These are phyloP conservation scores for Eragrostis nindensis DNA, from an alignment of 176 grass and related monocot species.

Conservation along the genomic window DNA sequence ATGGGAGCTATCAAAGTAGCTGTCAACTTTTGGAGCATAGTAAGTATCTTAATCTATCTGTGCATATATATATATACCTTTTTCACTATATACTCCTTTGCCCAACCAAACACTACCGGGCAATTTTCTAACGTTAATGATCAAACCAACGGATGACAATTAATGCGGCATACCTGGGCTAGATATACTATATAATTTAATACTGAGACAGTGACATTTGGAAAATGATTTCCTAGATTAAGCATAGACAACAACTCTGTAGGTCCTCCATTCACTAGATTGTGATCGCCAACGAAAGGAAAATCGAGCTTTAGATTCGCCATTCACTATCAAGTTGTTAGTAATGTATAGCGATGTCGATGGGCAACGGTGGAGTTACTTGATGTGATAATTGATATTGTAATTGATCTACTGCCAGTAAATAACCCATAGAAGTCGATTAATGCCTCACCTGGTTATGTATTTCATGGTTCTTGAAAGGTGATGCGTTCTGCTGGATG, in stretches of 20 bases:
- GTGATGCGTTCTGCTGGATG: conserved; percentile 11
- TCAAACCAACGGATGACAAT: background rate
- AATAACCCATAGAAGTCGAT: background rate
- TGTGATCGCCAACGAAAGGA: conserved; percentile 18
- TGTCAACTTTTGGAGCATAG: background rate
- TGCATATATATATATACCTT: background rate
- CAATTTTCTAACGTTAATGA: background rate
- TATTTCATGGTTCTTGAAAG: conserved; percentile 11
- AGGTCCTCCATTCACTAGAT: conserved; percentile 30
- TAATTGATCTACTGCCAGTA: background rate
- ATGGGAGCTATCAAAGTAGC: background rate
- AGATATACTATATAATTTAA: conserved; percentile 8
- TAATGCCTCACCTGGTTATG: conserved; percentile 1
- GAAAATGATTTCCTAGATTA: conserved; percentile 3
- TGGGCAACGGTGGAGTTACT: conserved; percentile 19
- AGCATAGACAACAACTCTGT: background rate
- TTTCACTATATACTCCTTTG: background rate
- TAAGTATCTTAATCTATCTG: background rate
- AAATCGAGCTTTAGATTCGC: conserved; percentile 41
- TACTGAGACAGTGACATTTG: conserved; percentile 16
- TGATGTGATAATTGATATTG: conserved; percentile 21
- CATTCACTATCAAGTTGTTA: conserved; percentile 18
- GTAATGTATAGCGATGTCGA: conserved; percentile 3
- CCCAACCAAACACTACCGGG: background rate
- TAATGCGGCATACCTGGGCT: conserved; percentile 3